phyloP scores from a whole-genome alignment of 2,329 filamentous ascomycete genomes.

The Anthostomella pinea region DNA sequence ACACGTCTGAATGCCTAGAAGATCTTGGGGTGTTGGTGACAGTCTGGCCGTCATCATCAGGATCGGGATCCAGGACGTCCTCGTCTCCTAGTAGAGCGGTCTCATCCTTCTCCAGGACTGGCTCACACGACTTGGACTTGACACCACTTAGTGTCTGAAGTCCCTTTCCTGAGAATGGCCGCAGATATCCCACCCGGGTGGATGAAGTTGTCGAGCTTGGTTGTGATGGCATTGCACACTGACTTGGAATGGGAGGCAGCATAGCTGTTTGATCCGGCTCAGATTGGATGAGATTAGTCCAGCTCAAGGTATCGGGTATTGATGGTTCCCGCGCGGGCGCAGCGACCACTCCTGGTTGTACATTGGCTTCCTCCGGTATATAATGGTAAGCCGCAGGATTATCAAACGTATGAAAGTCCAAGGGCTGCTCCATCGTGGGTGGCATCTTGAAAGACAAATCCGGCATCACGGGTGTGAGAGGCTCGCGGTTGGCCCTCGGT shows the following conservation, averaged over 20 bases:
- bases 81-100: conserved; percentile 15
- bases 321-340: conserved; percentile 37
- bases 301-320: conserved; percentile 56
- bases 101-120: conserved; percentile 31
- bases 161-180: conserved; percentile 55
- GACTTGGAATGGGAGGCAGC: conserved; percentile 47
- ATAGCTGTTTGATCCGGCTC: conserved; percentile 32
- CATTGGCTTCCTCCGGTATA: conserved; percentile 25
- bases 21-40: conserved; percentile 33
- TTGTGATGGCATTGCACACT: conserved; percentile 51
- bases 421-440: conserved; percentile 32
- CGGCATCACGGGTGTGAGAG: conserved; percentile 47
- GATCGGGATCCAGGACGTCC: conserved; percentile 16
- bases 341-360: conserved; percentile 23
- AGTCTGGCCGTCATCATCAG: conserved; percentile 28
- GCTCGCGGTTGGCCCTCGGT: conserved; percentile 46
- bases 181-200: conserved; percentile 47
- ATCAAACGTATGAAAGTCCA: conserved; percentile 42
- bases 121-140: conserved; percentile 30
- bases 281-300: conserved; percentile 43
- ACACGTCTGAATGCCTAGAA: conserved; percentile 19
- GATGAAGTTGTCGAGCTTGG: conserved; percentile 52
- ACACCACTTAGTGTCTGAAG: conserved; percentile 50
- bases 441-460: conserved; percentile 45
- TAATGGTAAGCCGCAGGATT: conserved; percentile 35